Evolutionary conservation across 345 rosid species (phyloP).

Genomic region (Gossypium anomalum): DNA sequence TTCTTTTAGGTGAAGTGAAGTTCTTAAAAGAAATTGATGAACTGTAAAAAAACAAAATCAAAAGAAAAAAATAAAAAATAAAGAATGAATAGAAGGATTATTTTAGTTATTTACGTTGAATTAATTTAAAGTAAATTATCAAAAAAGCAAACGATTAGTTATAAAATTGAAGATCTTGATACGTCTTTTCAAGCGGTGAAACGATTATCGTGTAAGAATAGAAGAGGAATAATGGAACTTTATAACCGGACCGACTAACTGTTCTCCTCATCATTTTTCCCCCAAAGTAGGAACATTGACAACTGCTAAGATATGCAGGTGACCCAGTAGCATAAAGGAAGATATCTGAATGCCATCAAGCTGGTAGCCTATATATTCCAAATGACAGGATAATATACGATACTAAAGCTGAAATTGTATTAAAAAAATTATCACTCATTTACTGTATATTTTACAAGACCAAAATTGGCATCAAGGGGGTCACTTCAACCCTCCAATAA

Average conservation of each 20-base stretch:
- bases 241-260: conserved; percentile 8
- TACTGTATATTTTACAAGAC: conserved; percentile 11
- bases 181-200: neutral
- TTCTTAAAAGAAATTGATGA: neutral
- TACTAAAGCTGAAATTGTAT: neutral
- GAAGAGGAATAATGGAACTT: neutral
- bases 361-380: conserved; percentile 7
- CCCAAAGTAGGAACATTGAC: conserved; percentile 16
- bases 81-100: too few species aligned
- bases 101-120: too few species aligned
- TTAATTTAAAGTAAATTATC: too few species aligned
- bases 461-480: conserved; percentile 6
- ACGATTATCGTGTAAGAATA: neutral
- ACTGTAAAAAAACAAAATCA: too few species aligned
- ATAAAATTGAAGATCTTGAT: too few species aligned
- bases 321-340: conserved; percentile 7
- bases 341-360: conserved; percentile 12
- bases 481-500: conserved; percentile 18
- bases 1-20: conserved; percentile 1
- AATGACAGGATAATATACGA: neutral
- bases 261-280: conserved; percentile 8
- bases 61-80: neutral
- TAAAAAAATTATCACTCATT: conserved; percentile 10
- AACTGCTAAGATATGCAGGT: conserved; percentile 23
- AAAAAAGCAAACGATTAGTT: too few species aligned